phyloP scores from a whole-genome alignment of 1,284 basidiomycete species.

The Moesziomyces globuligerus region DNA sequence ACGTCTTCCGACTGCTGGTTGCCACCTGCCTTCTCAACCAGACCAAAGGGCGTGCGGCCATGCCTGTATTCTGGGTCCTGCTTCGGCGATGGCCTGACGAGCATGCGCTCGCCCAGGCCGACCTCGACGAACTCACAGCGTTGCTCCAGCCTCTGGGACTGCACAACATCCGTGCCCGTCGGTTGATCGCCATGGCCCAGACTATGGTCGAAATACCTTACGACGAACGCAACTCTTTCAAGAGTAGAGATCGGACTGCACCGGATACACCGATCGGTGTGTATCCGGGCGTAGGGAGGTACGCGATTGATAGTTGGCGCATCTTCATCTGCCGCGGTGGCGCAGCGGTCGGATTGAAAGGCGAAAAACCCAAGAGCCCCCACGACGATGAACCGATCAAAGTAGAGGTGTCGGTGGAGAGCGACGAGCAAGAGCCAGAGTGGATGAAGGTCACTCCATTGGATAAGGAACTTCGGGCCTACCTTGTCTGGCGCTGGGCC shows the following conservation, averaged over 20 bases:
- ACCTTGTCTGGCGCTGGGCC: slow-evolving; percentile 43
- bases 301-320: slow-evolving; percentile 41
- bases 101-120: slow-evolving; percentile 17
- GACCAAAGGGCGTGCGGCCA: slow-evolving; percentile 35
- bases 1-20: slow-evolving; percentile 38
- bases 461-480: slow-evolving; percentile 45
- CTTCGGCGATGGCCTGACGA: slow-evolving; percentile 32
- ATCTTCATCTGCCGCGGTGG: slow-evolving; percentile 38
- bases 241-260: slow-evolving; percentile 19
- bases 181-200: slow-evolving; percentile 25
- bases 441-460: slow-evolving; percentile 43
- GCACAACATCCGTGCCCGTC: slow-evolving; percentile 29
- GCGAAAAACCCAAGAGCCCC: slow-evolving; percentile 17
- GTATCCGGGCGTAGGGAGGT: slow-evolving; percentile 38
- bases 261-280: slow-evolving; percentile 33
- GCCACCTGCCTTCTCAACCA: slow-evolving; percentile 47
- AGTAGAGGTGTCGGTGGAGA: no score
- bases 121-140: slow-evolving; percentile 20
- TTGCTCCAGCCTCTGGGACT: slow-evolving; percentile 36
- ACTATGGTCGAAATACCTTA: slow-evolving; percentile 36
- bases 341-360: slow-evolving; percentile 15
- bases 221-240: slow-evolving; percentile 20
- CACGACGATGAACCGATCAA: slow-evolving; percentile 3
- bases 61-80: slow-evolving; percentile 38
- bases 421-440: slow-evolving; percentile 4